Conservation (phyloP, 1,139 yeast genomes). For the Candida glucosophila region DNA sequence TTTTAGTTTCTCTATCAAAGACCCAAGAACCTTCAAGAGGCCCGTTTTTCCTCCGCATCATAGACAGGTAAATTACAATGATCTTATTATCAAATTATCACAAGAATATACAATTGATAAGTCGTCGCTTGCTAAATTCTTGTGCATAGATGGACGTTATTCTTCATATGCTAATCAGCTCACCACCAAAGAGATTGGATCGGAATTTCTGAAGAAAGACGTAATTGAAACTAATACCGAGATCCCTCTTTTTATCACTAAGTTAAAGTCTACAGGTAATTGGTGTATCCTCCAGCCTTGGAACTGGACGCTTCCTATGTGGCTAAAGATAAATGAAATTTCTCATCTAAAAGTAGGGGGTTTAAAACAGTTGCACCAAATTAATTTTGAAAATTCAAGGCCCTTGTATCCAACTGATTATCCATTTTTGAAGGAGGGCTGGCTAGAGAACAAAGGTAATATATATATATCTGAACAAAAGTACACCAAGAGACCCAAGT, state of each 20-base stretch:
- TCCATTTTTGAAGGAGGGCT: constrained; percentile 57
- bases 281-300: constrained; percentile 71
- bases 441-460: constrained; percentile 35
- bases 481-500: constrained; percentile 53
- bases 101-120: constrained; percentile 11
- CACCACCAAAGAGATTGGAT: constrained; percentile 44
- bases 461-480: constrained; percentile 31
- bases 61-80: constrained; percentile 8
- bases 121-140: constrained; percentile 22
- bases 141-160: constrained; percentile 38
- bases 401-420: constrained; percentile 66
- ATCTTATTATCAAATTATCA: constrained; percentile 16
- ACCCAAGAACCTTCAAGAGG: constrained; percentile 62
- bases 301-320: constrained; percentile 84
- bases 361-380: constrained; percentile 62
- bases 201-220: constrained; percentile 5
- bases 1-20: constrained; percentile 48
- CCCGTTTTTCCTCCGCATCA: constrained; percentile 24
- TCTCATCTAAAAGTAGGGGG: constrained; percentile 69
- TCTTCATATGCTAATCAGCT: constrained; percentile 51
- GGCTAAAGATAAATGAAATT: constrained; percentile 58
- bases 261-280: constrained; percentile 26
- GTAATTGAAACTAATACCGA: constrained; percentile 20
- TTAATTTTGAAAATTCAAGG: constrained; percentile 48
- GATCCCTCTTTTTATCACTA: constrained; percentile 58